phyloP scores from a whole-genome alignment of 2,329 filamentous ascomycete species.

The Didymella exigua region DNA sequence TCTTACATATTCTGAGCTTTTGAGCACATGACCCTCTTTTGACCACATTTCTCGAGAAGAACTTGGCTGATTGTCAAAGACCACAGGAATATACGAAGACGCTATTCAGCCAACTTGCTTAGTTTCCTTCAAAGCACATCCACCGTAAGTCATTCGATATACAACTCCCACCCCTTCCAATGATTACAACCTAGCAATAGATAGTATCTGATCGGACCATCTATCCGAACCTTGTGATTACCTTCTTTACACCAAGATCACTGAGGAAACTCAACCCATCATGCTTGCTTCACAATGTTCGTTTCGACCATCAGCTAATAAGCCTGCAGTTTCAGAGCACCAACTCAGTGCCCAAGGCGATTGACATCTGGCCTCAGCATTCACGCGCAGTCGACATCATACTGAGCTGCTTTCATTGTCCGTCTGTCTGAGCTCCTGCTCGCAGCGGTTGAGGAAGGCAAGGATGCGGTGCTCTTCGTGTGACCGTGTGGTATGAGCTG shows the following conservation, averaged over 20 bases:
- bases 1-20: slow-evolving; percentile 98
- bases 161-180: slow-evolving; percentile 51
- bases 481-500: too few species aligned
- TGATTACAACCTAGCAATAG: slow-evolving; percentile 70
- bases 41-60: background rate
- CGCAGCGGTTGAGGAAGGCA: slow-evolving; percentile 6
- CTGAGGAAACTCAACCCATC: slow-evolving; percentile 57
- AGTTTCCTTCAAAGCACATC: background rate
- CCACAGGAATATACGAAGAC: background rate
- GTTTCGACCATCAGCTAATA: slow-evolving; percentile 27
- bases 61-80: slow-evolving; percentile 22
- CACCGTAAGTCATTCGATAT: slow-evolving; percentile 2
- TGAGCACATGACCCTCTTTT: background rate
- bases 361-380: background rate
- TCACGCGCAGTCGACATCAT: background rate
- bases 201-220: slow-evolving; percentile 65
- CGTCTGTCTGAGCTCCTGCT: background rate
- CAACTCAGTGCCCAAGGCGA: background rate
- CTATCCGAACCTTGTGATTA: slow-evolving; percentile 53
- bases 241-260: slow-evolving; percentile 69
- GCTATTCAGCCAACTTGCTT: background rate
- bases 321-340: slow-evolving; percentile 20
- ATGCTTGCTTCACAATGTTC: slow-evolving; percentile 19
- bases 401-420: slow-evolving; percentile 6
- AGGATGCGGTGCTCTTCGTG: too few species aligned